A percentile compares a stretch with the other conserved stretches of the same genome.
phyloP scores from a whole-genome alignment of 257 asterid genomes.

The Solanum sitiens region DNA sequence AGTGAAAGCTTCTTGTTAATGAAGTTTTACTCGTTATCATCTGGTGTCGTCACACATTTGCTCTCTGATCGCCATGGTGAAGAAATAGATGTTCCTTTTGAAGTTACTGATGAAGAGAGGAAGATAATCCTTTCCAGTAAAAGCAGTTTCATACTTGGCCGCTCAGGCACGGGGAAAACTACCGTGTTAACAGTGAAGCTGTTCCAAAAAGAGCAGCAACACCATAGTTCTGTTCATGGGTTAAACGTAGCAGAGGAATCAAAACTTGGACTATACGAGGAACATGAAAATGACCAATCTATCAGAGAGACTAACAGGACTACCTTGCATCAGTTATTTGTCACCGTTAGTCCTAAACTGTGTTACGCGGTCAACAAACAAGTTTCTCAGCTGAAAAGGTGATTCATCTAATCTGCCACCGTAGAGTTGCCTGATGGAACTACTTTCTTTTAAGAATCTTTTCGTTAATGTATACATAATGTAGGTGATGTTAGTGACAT shows the following conservation, averaged over 20 bases:
- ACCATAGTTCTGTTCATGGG: slow-evolving; percentile 22
- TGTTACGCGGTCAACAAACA: slow-evolving; percentile 61
- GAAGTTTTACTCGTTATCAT: slow-evolving; percentile 55
- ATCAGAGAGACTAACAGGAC: neutral
- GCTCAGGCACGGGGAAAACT: slow-evolving; percentile 75
- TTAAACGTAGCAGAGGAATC: neutral
- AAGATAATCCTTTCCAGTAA: slow-evolving; percentile 26
- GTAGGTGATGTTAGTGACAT: neutral
- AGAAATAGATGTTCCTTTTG: slow-evolving; percentile 50
- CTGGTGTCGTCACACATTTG: slow-evolving; percentile 36
- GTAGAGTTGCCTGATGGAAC: neutral
- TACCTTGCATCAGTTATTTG: slow-evolving; percentile 46
- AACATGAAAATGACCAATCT: neutral
- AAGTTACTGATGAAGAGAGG: slow-evolving; percentile 53
- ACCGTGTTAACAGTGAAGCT: slow-evolving; percentile 52
- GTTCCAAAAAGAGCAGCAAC: slow-evolving; percentile 35
- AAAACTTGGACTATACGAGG: neutral
- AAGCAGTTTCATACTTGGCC: slow-evolving; percentile 55
- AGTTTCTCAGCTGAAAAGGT: slow-evolving; percentile 51
- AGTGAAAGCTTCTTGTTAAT: slow-evolving; percentile 51
- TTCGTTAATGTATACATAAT: neutral
- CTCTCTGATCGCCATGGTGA: slow-evolving; percentile 35
- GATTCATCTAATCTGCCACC: neutral
- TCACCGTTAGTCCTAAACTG: slow-evolving; percentile 57
- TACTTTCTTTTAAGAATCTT: neutral